phyloP scores from a whole-genome alignment of 768 basidiomycete genomes.

The Cyclocybe cylindracea region DNA sequence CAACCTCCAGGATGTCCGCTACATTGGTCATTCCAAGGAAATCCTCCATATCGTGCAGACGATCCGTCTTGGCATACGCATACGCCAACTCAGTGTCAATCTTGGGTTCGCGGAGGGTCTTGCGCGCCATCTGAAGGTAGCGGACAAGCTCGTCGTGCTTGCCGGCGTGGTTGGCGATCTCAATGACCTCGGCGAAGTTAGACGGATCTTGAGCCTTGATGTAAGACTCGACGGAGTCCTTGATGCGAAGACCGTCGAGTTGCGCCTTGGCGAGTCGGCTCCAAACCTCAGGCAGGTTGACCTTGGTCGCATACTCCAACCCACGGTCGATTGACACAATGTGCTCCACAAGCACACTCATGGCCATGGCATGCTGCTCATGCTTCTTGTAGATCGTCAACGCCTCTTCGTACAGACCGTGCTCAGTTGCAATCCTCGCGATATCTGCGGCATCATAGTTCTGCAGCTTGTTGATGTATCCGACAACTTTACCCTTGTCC shows the following conservation, averaged over 20 bases:
- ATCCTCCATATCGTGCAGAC: conserved; percentile 99
- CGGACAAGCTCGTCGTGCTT: conserved; percentile 93
- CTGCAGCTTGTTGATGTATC: conserved; percentile 96
- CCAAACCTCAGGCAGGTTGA: conserved; percentile 97
- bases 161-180: conserved; percentile 92
- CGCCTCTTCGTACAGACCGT: conserved; percentile 94
- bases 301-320: conserved; percentile 92
- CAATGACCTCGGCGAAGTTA: conserved; percentile 94
- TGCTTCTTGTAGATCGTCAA: conserved; percentile 98
- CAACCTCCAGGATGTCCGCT: conserved; percentile 93
- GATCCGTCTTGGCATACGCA: conserved; percentile 95
- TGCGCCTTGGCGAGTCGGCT: conserved; percentile 98
- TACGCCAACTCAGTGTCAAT: conserved; percentile 98
- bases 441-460: conserved; percentile 96
- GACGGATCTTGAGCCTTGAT: conserved; percentile 96
- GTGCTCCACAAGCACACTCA: conserved; percentile 97
- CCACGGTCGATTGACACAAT: conserved; percentile 98
- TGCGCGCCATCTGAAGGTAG: conserved; percentile 98
- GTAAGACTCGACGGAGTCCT: conserved; percentile 97
- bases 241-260: conserved; percentile 95
- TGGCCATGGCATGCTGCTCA: conserved; percentile 92
- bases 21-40: conserved; percentile 99
- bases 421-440: conserved; percentile 94
- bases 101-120: conserved; percentile 93
- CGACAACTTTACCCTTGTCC: conserved; percentile 97